Percentiles rank a stretch among this genome's conserved stretches.
Evolutionary conservation across 306 rosid genomes (phyloP).

Genomic region (Cucumis hystrix): DNA sequence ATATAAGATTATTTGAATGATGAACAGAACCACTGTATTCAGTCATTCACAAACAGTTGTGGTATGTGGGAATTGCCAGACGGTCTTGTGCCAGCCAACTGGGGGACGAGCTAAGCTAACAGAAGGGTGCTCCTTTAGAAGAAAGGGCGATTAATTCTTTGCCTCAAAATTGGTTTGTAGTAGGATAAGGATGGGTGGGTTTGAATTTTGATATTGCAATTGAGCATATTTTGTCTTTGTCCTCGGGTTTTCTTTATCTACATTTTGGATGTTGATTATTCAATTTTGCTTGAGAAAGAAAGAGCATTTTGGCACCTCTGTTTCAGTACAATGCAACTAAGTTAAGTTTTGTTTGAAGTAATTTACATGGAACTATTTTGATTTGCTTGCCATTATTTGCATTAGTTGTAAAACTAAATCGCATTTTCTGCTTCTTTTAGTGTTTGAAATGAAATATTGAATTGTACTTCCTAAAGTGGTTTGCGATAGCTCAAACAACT

Average conservation of each 20-base stretch:
- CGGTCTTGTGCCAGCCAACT: conserved; percentile 38
- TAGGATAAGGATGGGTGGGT: conserved; percentile 3
- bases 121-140: conserved; percentile 39
- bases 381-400: neutral
- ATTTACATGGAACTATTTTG: neutral
- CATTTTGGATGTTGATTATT: neutral
- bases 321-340: neutral
- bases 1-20: neutral
- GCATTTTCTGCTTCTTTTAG: neutral
- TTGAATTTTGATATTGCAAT: conserved; percentile 7
- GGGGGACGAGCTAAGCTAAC: conserved; percentile 39
- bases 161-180: neutral
- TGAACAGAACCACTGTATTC: conserved; percentile 31
- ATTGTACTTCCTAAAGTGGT: neutral
- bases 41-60: conserved; percentile 39
- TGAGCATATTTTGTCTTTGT: neutral
- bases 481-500: neutral
- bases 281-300: neutral
- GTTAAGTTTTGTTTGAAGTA: neutral
- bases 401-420: neutral
- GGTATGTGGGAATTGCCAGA: conserved; percentile 41
- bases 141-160: conserved; percentile 23
- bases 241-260: neutral
- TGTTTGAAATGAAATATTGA: neutral
- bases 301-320: conserved; percentile 1